Evolutionary conservation across 164 flowering plant species (phyloP), one percentile per base, ranked within the genome.

Genomic region (Kalanchoe fedtschenkoi): DNA sequence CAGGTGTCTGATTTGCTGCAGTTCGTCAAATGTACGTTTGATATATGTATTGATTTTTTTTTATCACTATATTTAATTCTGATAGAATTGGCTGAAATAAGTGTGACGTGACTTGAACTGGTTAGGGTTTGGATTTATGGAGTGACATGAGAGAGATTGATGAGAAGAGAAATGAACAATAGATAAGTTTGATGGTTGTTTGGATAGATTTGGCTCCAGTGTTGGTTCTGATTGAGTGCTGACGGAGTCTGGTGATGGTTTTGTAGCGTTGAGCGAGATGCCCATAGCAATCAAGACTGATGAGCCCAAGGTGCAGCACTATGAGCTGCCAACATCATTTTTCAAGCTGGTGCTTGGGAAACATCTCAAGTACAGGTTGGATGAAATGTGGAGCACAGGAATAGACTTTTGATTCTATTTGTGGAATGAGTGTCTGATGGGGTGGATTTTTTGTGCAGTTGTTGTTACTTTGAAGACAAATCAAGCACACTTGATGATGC

Each of bases 201-300:
- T 42, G 14, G 46, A 13, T 15, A 13, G n/a, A 42, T 42, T 42
- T 1, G 46, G n/a, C 14, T 42, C 14, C n/a, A 19, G 46, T 13
- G n/a, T 42, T 1, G 46, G n/a, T 19, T 13, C 14, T 42, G 22
- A 21, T 22, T 51, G 56, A 14, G 21, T 51, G 56, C 24, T 51
- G 8, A 51, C 21, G 56, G 28, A 19, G 6, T 51, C 9, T 51
- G 24, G 29, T 51, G 56, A 10, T 34, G 9, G 21, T 34, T 29
- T 51, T 70, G 65, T 77, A 88, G 95, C 89, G 55, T 75, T 88
- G 59, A 69, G 69, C 58, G 89, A 83, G 42, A 86, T 88, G 96
- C 95, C 97, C 16, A 85, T 91, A 63, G 97, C 97, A 29, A 78
- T 88, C 73, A 66, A 79, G 74, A 91, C 96, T 2, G 96, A 87